Conservation (phyloP, 2,329 filamentous ascomycete genomes). For the Akanthomyces uredinophilus region DNA sequence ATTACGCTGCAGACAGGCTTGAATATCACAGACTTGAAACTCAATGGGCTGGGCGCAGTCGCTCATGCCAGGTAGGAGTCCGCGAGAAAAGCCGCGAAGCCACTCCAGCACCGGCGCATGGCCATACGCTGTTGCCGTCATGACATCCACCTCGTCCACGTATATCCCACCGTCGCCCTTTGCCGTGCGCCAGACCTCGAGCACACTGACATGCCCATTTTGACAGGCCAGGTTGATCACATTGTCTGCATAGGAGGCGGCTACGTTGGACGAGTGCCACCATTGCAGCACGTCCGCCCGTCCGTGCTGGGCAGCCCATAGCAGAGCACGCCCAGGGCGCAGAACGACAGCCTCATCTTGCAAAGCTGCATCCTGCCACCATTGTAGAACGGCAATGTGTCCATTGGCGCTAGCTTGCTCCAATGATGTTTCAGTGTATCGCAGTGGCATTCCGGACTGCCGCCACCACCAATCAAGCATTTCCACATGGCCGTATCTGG, state of each 20-base stretch:
- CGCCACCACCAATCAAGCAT: conserved; percentile 91
- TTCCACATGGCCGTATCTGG: conserved; percentile 75
- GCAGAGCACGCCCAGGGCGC: conserved; percentile 78
- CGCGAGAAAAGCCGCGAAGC: conserved; percentile 71
- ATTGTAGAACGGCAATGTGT: conserved; percentile 80
- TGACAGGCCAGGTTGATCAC: conserved; percentile 80
- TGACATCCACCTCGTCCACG: conserved; percentile 77
- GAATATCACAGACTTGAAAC: conserved; percentile 92
- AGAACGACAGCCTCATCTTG: conserved; percentile 56
- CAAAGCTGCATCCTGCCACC: conserved; percentile 75
- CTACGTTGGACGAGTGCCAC: conserved; percentile 81
- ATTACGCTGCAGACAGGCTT: conserved; percentile 88
- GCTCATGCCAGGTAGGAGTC: conserved; percentile 49
- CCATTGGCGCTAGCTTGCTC: conserved; percentile 84
- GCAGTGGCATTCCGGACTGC: conserved; percentile 68
- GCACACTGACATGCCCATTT: conserved; percentile 76
- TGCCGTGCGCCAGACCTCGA: conserved; percentile 72
- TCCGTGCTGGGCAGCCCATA: conserved; percentile 78
- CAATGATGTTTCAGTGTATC: conserved; percentile 81
- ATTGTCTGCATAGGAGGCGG: conserved; percentile 72
- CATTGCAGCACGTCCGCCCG: conserved; percentile 73
- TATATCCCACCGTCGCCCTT: conserved; percentile 63
- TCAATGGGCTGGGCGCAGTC: conserved; percentile 65
- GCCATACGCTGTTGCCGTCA: conserved; percentile 81
- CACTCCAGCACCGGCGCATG: conserved; percentile 82